Evolutionary conservation across 768 basidiomycete species (phyloP).

Genomic region (Agaricus blazei): DNA sequence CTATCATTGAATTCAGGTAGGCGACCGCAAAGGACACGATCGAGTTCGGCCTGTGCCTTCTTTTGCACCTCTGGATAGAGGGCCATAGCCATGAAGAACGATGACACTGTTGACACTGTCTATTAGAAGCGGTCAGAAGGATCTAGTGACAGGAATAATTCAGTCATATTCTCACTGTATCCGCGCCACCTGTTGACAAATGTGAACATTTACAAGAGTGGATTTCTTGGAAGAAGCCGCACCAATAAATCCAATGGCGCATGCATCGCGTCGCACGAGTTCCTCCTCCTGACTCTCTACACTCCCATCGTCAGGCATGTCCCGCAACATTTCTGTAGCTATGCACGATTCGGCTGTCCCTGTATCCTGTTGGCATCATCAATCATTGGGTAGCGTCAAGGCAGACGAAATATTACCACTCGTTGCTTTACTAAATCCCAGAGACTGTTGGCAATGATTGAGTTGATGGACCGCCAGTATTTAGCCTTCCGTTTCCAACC

Average conservation of each 20-base stretch:
- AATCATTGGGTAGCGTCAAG: too few species aligned
- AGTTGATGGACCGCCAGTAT: slow-evolving; percentile 22
- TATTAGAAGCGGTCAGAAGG: neutral
- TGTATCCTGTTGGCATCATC: neutral
- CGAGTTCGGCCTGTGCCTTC: slow-evolving; percentile 13
- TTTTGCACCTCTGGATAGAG: slow-evolving; percentile 13
- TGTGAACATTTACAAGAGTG: neutral
- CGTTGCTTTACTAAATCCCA: slow-evolving; percentile 17
- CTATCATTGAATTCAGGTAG: slow-evolving; percentile 26
- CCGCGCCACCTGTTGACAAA: slow-evolving; percentile 4
- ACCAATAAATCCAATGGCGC: slow-evolving; percentile 21
- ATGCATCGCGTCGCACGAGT: slow-evolving; percentile 15
- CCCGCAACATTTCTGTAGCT: slow-evolving; percentile 15
- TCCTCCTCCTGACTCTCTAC: slow-evolving; percentile 15
- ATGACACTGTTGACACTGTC: slow-evolving; percentile 13
- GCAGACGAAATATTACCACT: slow-evolving; percentile 21
- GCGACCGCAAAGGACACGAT: slow-evolving; percentile 16
- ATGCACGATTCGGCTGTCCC: slow-evolving; percentile 9
- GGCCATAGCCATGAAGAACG: slow-evolving; percentile 16
- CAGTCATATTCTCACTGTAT: slow-evolving; percentile 7
- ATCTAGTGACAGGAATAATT: neutral
- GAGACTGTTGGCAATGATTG: slow-evolving; percentile 19
- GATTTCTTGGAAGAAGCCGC: neutral
- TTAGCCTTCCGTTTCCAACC: slow-evolving; percentile 30
- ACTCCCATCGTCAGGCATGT: slow-evolving; percentile 13